These are phyloP conservation scores for Amphichorda felina DNA, from an alignment of 2,329 filamentous ascomycete species.

Conservation along the genomic window DNA sequence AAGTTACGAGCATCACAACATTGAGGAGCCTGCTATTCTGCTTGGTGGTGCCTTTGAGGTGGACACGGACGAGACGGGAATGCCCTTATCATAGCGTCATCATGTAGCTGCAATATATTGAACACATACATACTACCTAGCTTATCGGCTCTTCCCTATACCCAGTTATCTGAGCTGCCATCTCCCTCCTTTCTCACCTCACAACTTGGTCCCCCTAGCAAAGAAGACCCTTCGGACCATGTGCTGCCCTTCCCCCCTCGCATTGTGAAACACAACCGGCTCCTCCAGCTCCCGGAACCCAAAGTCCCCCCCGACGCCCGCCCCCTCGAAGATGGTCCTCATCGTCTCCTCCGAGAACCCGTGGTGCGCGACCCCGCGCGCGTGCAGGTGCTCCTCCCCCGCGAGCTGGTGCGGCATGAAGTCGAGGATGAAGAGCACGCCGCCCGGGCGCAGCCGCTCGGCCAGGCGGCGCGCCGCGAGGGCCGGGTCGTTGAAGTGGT, in stretches of 20 bases:
- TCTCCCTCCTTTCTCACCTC: not conserved
- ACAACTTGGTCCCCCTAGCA: constrained; percentile 33
- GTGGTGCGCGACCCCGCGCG: constrained; percentile 7
- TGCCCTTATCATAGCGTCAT: too few species aligned
- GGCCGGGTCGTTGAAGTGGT: constrained; percentile 18
- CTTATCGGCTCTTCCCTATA: too few species aligned
- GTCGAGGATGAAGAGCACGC: constrained; percentile 20
- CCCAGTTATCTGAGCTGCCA: too few species aligned
- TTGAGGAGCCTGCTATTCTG: constrained; percentile 69
- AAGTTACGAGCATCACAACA: constrained; percentile 66
- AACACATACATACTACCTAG: not conserved
- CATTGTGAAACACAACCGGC: constrained; percentile 29
- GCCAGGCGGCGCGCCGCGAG: constrained; percentile 14
- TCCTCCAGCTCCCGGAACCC: constrained; percentile 40
- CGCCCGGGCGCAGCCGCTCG: constrained; percentile 14
- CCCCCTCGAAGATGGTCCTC: constrained; percentile 9
- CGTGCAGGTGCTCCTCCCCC: not conserved
- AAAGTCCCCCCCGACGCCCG: constrained; percentile 36
- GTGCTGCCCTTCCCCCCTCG: constrained; percentile 16
- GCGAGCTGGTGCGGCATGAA: constrained; percentile 9
- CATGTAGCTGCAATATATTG: too few species aligned
- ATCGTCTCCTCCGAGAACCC: constrained; percentile 14
- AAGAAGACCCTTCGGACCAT: constrained; percentile 31
- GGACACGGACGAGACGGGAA: constrained; percentile 16
- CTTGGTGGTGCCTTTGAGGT: constrained; percentile 61